Evolutionary conservation across 2,329 filamentous ascomycete genomes (phyloP).

Genomic region (Colletotrichum agaves): DNA sequence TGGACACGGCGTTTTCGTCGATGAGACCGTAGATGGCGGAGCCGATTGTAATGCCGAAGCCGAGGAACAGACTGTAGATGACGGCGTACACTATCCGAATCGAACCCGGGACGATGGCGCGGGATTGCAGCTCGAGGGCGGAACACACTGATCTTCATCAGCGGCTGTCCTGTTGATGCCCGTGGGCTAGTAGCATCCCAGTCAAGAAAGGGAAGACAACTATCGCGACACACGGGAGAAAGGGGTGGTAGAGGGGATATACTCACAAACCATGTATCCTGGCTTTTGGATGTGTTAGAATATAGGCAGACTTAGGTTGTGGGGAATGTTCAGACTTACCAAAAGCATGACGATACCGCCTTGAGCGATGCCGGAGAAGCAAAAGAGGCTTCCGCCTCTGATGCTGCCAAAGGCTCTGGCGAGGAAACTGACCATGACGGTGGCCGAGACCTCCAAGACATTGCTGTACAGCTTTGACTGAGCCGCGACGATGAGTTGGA

Average conservation of each 20-base stretch:
- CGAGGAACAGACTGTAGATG: conserved; percentile 78
- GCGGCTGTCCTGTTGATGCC: conserved; percentile 39
- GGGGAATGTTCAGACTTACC: no score
- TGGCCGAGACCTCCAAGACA: conserved; percentile 72
- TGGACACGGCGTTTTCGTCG: conserved; percentile 61
- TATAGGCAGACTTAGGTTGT: no score
- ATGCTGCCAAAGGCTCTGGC: conserved; percentile 73
- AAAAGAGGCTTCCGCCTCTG: conserved; percentile 61
- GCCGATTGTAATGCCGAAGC: conserved; percentile 77
- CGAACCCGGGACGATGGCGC: conserved; percentile 75
- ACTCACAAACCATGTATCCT: conserved; percentile 68
- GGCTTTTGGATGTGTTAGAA: conserved; percentile 46
- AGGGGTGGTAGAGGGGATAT: neutral
- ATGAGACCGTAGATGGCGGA: conserved; percentile 71
- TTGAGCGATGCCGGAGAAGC: conserved; percentile 73
- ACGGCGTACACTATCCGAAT: conserved; percentile 81
- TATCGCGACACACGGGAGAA: neutral
- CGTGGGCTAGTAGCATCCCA: neutral
- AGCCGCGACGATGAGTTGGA: conserved; percentile 77
- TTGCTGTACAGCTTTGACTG: conserved; percentile 75
- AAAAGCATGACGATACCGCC: conserved; percentile 74
- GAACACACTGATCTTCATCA: conserved; percentile 56
- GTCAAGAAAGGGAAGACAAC: neutral
- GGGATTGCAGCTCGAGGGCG: conserved; percentile 73
- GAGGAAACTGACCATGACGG: conserved; percentile 70